These are phyloP conservation scores for Huntiella savannae DNA, from an alignment of 2,329 filamentous ascomycete species.

Conservation along the genomic window DNA sequence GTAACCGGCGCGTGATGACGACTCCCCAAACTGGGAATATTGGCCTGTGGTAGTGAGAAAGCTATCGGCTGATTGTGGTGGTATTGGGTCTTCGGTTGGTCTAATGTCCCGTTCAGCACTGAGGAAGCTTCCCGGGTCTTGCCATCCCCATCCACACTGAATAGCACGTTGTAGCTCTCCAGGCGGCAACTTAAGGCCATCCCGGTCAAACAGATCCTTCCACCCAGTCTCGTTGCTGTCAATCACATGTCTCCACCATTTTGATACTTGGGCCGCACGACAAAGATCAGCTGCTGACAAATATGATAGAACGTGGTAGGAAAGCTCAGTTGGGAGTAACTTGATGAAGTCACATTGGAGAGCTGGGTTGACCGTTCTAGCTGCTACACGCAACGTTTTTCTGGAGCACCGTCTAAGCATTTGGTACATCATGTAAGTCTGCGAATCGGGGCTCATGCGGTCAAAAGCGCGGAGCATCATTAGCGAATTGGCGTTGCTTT, in stretches of 20 bases:
- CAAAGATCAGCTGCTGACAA: constrained; percentile 75
- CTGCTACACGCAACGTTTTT: constrained; percentile 73
- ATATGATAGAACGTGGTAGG: constrained; percentile 71
- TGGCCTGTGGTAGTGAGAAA: too few relatives aligned
- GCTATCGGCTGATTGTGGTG: too few relatives aligned
- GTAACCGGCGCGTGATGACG: constrained; percentile 13
- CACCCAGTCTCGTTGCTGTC: constrained; percentile 89
- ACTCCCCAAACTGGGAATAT: too few relatives aligned
- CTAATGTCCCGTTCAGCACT: constrained; percentile 71
- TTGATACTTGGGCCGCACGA: constrained; percentile 80
- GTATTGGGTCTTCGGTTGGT: too few relatives aligned
- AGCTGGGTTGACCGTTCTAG: constrained; percentile 79
- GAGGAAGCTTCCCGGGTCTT: constrained; percentile 57
- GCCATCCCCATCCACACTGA: constrained; percentile 90
- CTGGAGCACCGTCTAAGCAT: constrained; percentile 74
- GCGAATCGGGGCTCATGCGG: constrained; percentile 74
- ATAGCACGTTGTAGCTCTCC: constrained; percentile 78
- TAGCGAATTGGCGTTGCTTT: constrained; percentile 13
- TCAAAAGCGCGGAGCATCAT: constrained; percentile 75
- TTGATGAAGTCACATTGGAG: constrained; percentile 85
- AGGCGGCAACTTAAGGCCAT: constrained; percentile 59
- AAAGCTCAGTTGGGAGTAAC: constrained; percentile 68
- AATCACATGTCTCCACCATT: constrained; percentile 76
- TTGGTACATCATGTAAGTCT: constrained; percentile 94
- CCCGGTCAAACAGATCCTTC: constrained; percentile 76